Conservation (phyloP, 2,329 filamentous ascomycete genomes). For the Hortaea werneckii region DNA sequence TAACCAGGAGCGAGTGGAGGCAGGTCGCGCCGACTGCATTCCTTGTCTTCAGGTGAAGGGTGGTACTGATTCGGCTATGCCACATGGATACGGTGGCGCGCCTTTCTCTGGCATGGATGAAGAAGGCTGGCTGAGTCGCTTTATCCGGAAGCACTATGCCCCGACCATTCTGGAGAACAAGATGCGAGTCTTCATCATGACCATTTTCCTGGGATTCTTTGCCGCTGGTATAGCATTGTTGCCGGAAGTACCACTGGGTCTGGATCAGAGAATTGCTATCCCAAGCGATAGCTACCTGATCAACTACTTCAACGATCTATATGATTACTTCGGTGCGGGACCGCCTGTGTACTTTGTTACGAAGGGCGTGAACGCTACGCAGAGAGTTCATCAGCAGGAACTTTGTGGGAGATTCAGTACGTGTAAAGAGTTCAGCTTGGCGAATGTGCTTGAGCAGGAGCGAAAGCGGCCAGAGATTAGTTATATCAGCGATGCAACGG, state of each 20-base stretch:
- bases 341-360: slow-evolving; percentile 96
- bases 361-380: slow-evolving; percentile 66
- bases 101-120: slow-evolving; percentile 63
- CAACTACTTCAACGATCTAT: slow-evolving; percentile 90
- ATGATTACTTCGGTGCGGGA: slow-evolving; percentile 81
- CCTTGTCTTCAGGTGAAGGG: slow-evolving; percentile 76
- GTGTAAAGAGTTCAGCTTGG: slow-evolving; percentile 71
- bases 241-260: slow-evolving; percentile 71
- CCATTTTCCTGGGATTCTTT: slow-evolving; percentile 78
- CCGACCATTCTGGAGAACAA: slow-evolving; percentile 70
- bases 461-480: slow-evolving; percentile 80
- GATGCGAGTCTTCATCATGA: slow-evolving; percentile 64
- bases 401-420: slow-evolving; percentile 86
- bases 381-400: slow-evolving; percentile 66
- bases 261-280: slow-evolving; percentile 91
- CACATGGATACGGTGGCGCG: slow-evolving; percentile 52
- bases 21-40: slow-evolving; percentile 79
- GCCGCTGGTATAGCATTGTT: slow-evolving; percentile 75
- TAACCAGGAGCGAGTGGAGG: slow-evolving; percentile 85
- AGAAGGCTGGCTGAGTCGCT: slow-evolving; percentile 71
- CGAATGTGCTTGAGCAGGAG: slow-evolving; percentile 88
- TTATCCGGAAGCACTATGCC: slow-evolving; percentile 85
- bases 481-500: slow-evolving; percentile 77
- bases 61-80: slow-evolving; percentile 54
- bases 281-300: slow-evolving; percentile 92